A percentile compares a stretch with the other conserved stretches of the same genome.
These are phyloP conservation scores for Paratinospora sagittata DNA, from an alignment of 164 flowering plant species.

Conservation along the genomic window DNA sequence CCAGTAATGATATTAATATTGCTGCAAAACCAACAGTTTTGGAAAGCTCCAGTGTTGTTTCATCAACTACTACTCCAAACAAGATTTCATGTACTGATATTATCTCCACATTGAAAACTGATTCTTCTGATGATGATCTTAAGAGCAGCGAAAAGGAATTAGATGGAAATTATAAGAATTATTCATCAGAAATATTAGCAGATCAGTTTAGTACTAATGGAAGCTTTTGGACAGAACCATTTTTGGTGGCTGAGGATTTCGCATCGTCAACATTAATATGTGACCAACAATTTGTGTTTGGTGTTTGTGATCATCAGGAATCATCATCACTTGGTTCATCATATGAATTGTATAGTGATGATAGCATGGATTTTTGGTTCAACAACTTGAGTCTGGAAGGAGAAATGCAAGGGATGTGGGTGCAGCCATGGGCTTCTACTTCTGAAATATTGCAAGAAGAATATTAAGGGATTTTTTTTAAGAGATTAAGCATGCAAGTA, in stretches of 20 bases:
- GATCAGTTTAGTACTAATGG: not conserved
- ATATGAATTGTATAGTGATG: not conserved
- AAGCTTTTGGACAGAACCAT: conserved; percentile 8
- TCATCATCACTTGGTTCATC: not conserved
- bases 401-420: not conserved
- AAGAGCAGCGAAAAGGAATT: not conserved
- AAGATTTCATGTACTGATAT: not conserved
- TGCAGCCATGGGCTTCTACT: too few relatives aligned
- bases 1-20: not conserved
- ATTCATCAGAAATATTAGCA: not conserved
- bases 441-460: not conserved
- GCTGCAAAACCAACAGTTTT: not conserved
- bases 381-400: not conserved
- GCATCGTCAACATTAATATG: not conserved
- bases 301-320: not conserved
- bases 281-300: not conserved
- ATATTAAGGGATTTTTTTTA: not conserved
- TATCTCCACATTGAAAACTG: not conserved
- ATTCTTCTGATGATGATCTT: not conserved
- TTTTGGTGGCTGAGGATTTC: too few relatives aligned
- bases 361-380: conserved; percentile 1
- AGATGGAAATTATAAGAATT: not conserved
- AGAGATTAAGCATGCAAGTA: too few relatives aligned
- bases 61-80: not conserved
- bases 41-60: conserved; percentile 6